Evolutionary conservation across 2,329 filamentous ascomycete genomes (phyloP), one percentile per base, ranked within the genome.

Genomic region (Beauveria sp.): DNA sequence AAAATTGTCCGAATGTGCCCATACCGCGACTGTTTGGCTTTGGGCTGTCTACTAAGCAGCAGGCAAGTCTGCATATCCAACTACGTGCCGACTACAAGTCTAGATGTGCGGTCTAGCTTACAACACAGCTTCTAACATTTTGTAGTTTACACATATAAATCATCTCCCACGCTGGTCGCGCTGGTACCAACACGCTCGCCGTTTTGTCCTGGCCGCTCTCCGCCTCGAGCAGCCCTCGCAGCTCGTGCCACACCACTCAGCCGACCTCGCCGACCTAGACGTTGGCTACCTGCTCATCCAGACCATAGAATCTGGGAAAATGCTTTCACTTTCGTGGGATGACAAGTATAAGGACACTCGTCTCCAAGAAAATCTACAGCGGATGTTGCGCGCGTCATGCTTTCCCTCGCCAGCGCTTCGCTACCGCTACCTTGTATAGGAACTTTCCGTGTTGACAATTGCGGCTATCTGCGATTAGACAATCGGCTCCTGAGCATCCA

Each of bases 391-490:
- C 66, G 65, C 31, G 64, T 70, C 34, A 70, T 73, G 48, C 63
- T 73, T n/a, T 69, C 69, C 3, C 67, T 74, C 8, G 67, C 71
- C 12, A 67, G 66, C n/a, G 43, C 71, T 28, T 34, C 31, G 31
- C 31, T 34, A 34, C 68, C 67, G 18, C 68, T 68, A 40, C 65
- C 69, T 6, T 67, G 67, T 16, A 70, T 73, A 31, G 70, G 66
- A 14, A 49, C 69, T 24, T 71, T 71, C 48, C 61, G 63, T 3
- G 67, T 72, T 64, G 62, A 67, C 61, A 62, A 73, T 62, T 49
- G 62, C 5, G 70, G 72, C 38, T 74, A 69, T 38, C 65, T 75
- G 22, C 65, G 67, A 20, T 64, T 74, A 53, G 67, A 70, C 12
- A 66, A 66, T 45, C 61, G 65, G 52, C 66, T 64, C 20, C 49